Percentiles rank a stretch among this genome's conserved stretches.
Evolutionary conservation across 768 basidiomycete genomes (phyloP).

Genomic region (Sporobolomyces pararoseus): DNA sequence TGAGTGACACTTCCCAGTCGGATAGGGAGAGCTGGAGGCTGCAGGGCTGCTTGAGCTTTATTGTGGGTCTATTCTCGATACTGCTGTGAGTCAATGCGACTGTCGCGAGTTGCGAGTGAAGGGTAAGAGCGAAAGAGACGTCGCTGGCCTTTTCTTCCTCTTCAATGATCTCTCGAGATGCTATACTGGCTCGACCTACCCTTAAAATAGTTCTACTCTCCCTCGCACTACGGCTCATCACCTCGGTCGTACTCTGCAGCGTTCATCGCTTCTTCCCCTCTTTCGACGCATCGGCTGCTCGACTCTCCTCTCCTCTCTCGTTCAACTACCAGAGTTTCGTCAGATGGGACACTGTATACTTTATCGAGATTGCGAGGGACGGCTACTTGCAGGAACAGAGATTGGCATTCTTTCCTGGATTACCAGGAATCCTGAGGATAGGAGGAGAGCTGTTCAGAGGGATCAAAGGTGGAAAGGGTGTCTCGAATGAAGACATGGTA

Average conservation of each 20-base stretch:
- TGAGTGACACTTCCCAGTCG: too few species aligned
- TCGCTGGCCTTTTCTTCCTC: too few species aligned
- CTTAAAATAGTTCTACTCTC: neutral
- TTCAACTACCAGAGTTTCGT: constrained; percentile 48
- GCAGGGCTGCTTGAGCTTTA: too few species aligned
- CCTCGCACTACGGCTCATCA: neutral
- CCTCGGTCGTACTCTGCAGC: constrained; percentile 6
- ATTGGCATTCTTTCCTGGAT: constrained; percentile 80
- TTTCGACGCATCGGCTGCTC: constrained; percentile 13
- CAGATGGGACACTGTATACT: constrained; percentile 88
- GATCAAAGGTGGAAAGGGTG: neutral
- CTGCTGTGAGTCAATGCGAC: too few species aligned
- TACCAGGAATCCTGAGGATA: constrained; percentile 58
- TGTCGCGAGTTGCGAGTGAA: neutral
- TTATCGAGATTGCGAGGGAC: constrained; percentile 61
- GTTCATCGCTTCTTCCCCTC: constrained; percentile 7
- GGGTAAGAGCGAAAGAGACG: neutral
- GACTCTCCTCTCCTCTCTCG: neutral
- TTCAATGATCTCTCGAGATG: constrained; percentile 5
- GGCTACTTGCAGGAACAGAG: constrained; percentile 69
- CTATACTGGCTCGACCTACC: neutral
- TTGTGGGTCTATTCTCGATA: too few species aligned
- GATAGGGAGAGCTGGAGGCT: too few species aligned
- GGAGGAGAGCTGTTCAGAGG: constrained; percentile 35
- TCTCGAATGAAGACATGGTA: constrained; percentile 5